Evolutionary conservation across 257 asterid genomes (phyloP), one percentile per base, ranked within the genome.

Genomic region (Fraxinus quadrangulata): DNA sequence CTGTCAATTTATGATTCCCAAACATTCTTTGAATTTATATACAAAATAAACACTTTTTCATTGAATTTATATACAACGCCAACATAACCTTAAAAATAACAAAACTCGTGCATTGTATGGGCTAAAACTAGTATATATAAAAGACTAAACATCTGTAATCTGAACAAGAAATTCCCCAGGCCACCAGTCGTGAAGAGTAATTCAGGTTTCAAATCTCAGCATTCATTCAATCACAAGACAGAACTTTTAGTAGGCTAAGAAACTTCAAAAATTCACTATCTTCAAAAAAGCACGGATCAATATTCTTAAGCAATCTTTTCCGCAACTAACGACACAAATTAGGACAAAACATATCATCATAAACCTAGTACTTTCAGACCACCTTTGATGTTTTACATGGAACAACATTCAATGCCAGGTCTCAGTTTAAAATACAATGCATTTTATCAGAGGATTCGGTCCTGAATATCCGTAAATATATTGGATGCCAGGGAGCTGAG

Each of bases 391-490:
- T 75, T 80, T 73, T 65, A 34, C 74, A 76, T 13, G n/a, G 66
- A 79, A 77, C 75, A 72, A 78, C 17, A 71, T 36, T 49, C 76
- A 49, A 51, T 51, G 61, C 75, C 75, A 81, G 67, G 80, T 59
- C 61, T 67, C 54, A 74, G 49, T 49, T 70, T 80, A 83, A 80
- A 79, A 67, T 76, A 77, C 79, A 78, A 49, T 61, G 21, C 40
- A 42, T 75, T 56, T 68, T 45, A 70, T 91, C 81, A 93, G 79
- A 93, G 92, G 89, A 95, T 89, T 87, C 99, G 89, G 87, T 93
- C 99, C 88, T 93, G 98, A 78, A 95, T 80, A 83, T 95, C 98
- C 1, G 99, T 87, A 76, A 95, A 81, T 26, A 95, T 76, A 67
- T 87, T 84, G 67, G 99, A 89, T 0, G 99, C 99, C 16, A 95